phyloP scores from a whole-genome alignment of 169 alveolate genomes.

The Plasmodium inui region DNA sequence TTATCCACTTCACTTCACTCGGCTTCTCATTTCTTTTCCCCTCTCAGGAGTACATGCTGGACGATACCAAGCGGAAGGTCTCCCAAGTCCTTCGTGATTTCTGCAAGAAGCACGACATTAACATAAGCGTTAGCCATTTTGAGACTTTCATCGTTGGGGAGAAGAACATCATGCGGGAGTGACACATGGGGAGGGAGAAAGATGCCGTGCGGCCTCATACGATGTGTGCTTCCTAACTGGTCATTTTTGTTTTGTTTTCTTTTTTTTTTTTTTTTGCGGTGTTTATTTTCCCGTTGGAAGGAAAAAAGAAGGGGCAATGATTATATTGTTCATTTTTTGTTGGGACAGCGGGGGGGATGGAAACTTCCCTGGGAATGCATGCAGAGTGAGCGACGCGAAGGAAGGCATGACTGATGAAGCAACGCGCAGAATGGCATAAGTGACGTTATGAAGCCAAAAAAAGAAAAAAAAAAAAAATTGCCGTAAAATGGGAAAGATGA shows the following conservation, averaged over 20 bases:
- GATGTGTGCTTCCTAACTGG: neutral
- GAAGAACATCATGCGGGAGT: slow-evolving; percentile 31
- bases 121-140: slow-evolving; percentile 44
- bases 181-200: neutral
- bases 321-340: neutral
- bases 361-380: neutral
- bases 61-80: slow-evolving; percentile 70
- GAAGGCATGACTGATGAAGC: neutral
- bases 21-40: neutral
- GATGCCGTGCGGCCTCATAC: neutral
- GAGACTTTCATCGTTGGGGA: slow-evolving; percentile 53
- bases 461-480: neutral
- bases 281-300: neutral
- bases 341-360: neutral
- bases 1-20: neutral
- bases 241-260: neutral
- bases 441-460: neutral
- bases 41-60: slow-evolving; percentile 66
- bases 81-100: slow-evolving; percentile 56
- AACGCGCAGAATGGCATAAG: neutral
- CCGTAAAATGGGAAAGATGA: neutral
- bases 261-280: neutral
- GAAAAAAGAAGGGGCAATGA: neutral
- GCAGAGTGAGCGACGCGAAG: neutral
- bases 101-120: slow-evolving; percentile 18